phyloP scores from a whole-genome alignment of 1,139 yeast genomes.

The Blastobotrys ciferrii region DNA sequence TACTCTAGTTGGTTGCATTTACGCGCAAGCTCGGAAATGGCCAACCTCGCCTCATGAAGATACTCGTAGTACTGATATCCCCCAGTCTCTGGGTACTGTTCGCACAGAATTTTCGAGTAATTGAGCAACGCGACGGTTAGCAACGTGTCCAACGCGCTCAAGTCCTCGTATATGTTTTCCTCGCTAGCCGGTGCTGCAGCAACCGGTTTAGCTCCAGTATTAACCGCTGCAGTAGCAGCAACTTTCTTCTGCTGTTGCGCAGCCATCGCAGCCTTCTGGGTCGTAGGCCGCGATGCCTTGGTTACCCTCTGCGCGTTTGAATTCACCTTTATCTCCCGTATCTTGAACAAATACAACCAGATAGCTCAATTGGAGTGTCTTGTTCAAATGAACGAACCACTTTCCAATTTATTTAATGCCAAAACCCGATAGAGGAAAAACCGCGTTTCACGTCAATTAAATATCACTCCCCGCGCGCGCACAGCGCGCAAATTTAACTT shows the following conservation, averaged over 20 bases:
- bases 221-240: background rate
- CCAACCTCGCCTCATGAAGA: background rate
- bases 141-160: constrained; percentile 2
- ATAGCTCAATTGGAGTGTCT: background rate
- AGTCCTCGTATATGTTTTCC: background rate
- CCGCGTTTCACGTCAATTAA: too few relatives aligned
- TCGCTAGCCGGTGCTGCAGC: background rate
- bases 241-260: too few relatives aligned
- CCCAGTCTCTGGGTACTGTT: background rate
- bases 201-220: background rate
- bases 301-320: background rate
- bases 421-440: too few relatives aligned
- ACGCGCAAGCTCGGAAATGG: constrained; percentile 1
- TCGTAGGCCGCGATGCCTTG: too few relatives aligned
- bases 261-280: too few relatives aligned
- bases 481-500: too few relatives aligned
- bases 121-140: background rate
- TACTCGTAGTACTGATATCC: constrained; percentile 2
- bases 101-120: background rate
- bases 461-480: too few relatives aligned
- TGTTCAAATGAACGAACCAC: too few relatives aligned
- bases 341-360: background rate
- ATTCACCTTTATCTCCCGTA: background rate
- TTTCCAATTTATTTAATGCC: too few relatives aligned
- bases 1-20: background rate